Evolutionary conservation across 148 eudicot species (phyloP).

Genomic region (Vaccinium darrowii): DNA sequence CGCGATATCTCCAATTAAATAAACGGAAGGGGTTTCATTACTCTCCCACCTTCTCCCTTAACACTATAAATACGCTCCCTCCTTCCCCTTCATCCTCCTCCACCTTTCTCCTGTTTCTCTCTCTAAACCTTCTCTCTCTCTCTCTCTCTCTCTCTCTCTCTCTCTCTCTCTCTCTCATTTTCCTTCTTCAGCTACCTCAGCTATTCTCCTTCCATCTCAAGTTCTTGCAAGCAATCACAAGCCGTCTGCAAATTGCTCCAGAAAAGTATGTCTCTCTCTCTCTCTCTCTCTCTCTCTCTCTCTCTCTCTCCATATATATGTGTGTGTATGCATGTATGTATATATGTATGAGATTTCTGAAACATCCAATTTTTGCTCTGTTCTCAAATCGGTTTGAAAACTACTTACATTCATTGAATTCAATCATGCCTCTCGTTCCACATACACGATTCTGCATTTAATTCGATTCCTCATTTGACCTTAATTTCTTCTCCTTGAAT

Average conservation of each 20-base stretch:
- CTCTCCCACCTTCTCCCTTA: not conserved
- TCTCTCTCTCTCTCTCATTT: not conserved
- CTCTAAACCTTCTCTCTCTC: not conserved
- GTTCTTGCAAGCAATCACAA: not conserved
- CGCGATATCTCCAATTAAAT: not conserved
- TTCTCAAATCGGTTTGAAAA: not conserved
- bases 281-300: constrained; percentile 1
- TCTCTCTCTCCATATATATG: not conserved
- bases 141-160: not conserved
- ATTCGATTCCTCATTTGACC: no score
- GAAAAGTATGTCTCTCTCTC: not conserved
- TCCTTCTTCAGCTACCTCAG: not conserved
- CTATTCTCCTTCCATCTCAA: not conserved
- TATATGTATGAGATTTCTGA: not conserved
- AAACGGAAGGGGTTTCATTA: constrained; percentile 1
- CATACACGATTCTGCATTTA: no score
- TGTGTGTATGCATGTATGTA: not conserved
- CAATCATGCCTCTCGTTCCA: not conserved
- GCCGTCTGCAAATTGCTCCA: not conserved
- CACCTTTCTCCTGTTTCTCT: not conserved
- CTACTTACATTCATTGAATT: not conserved
- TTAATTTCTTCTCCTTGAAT: not conserved
- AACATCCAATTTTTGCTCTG: not conserved
- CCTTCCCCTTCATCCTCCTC: not conserved
- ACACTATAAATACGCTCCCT: not conserved